Percentiles rank a stretch among this genome's conserved stretches.
Evolutionary conservation across 495 filamentous ascomycete species (phyloP).

Genomic region (Xylaria cubensis): DNA sequence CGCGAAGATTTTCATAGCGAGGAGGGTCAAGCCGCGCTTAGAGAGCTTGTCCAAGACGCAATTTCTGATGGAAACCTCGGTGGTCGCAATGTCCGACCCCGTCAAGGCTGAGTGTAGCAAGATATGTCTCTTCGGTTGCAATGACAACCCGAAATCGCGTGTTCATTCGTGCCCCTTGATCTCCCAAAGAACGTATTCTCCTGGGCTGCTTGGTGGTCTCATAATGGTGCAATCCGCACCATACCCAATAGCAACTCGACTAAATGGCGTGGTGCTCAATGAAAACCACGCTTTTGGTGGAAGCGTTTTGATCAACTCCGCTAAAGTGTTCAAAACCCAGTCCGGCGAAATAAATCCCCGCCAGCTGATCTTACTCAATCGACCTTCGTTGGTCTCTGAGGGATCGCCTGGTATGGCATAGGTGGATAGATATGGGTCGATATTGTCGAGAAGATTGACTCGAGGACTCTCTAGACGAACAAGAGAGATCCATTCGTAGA

Average conservation of each 20-base stretch:
- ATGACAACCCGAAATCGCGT: not conserved
- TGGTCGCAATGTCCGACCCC: constrained; percentile 67
- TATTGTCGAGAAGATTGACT: constrained; percentile 65
- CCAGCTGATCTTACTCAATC: constrained; percentile 60
- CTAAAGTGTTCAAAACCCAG: constrained; percentile 52
- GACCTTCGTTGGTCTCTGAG: constrained; percentile 29
- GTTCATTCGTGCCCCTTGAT: constrained; percentile 53
- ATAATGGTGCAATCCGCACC: constrained; percentile 56
- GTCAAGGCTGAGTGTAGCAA: constrained; percentile 54
- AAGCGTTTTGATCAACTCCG: constrained; percentile 46
- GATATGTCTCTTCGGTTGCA: constrained; percentile 26
- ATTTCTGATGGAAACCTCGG: constrained; percentile 59
- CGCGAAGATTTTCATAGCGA: constrained; percentile 75
- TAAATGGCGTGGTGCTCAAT: constrained; percentile 53
- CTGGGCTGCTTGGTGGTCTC: constrained; percentile 48
- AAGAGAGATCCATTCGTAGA: constrained; percentile 87
- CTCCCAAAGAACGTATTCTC: constrained; percentile 63
- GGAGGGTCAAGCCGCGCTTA: constrained; percentile 71
- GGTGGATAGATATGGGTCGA: constrained; percentile 83
- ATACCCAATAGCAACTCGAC: constrained; percentile 48
- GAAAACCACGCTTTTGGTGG: constrained; percentile 59
- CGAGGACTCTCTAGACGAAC: constrained; percentile 75
- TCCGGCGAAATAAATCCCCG: constrained; percentile 56
- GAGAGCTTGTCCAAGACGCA: constrained; percentile 73
- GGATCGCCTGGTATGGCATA: constrained; percentile 69